Conservation (phyloP, 805 yeast species). For the Trichomonascus vanleenenianus region DNA sequence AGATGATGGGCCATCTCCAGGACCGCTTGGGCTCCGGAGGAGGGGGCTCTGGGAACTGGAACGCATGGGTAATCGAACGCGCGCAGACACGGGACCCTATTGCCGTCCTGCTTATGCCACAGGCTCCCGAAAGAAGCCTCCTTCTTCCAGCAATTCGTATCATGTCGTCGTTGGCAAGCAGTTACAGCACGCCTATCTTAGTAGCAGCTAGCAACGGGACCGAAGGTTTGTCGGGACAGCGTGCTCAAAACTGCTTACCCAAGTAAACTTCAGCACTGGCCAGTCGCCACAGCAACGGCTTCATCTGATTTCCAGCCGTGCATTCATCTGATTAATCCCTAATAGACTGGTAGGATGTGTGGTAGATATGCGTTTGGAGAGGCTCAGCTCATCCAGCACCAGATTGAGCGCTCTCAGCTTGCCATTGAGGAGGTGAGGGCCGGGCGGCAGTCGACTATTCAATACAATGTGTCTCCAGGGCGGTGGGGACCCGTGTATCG, state of each 20-base stretch:
- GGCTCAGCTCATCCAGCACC: background rate
- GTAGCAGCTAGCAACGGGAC: background rate
- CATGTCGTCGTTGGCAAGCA: no score
- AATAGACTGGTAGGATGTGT: slow-evolving; percentile 43
- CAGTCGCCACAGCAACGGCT: no score
- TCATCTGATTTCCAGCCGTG: no score
- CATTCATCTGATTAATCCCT: no score
- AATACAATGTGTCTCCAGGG: slow-evolving; percentile 21
- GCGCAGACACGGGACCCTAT: background rate
- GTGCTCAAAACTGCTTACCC: no score
- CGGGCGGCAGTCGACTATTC: slow-evolving; percentile 17
- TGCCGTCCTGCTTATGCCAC: background rate
- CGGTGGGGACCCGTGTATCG: slow-evolving; percentile 19
- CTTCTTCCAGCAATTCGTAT: background rate
- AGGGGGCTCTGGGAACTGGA: background rate
- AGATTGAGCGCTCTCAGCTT: slow-evolving; percentile 11
- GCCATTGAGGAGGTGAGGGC: slow-evolving; percentile 16
- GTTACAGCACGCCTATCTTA: no score
- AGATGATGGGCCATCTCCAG: slow-evolving; percentile 11
- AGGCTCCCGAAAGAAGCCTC: background rate
- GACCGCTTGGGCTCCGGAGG: slow-evolving; percentile 8
- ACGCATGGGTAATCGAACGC: slow-evolving; percentile 2
- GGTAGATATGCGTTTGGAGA: slow-evolving; percentile 43
- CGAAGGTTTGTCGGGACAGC: background rate
- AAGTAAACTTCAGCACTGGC: no score